A percentile compares a stretch with the other conserved stretches of the same genome.
phyloP scores from a whole-genome alignment of 192 early-diverging fungal genomes.

The Linnemannia hyalina region DNA sequence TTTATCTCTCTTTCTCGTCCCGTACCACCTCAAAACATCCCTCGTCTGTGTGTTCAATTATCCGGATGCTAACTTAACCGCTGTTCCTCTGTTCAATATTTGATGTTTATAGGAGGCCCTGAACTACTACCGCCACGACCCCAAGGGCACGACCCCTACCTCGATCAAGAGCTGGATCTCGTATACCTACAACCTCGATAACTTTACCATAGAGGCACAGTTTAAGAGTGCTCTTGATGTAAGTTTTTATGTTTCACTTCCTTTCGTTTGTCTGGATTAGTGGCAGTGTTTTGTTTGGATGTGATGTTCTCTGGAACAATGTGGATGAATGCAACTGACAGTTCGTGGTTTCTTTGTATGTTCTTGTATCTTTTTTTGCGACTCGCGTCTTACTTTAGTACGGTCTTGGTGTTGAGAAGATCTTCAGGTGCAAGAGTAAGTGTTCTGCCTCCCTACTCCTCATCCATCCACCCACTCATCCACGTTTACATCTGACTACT shows the following conservation, averaged over 20 bases:
- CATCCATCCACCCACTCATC: too few species aligned
- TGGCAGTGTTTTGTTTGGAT: neutral
- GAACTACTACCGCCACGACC: neutral
- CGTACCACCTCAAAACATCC: too few species aligned
- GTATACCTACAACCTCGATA: neutral
- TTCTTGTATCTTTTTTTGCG: neutral
- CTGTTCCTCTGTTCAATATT: neutral
- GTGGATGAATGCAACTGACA: neutral
- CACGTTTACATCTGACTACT: too few species aligned
- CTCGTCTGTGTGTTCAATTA: neutral
- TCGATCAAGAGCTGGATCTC: constrained; percentile 14
- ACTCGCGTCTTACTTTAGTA: neutral
- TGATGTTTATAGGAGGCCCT: neutral
- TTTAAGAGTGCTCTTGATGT: constrained; percentile 25
- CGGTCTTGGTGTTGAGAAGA: neutral
- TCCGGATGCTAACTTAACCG: too few species aligned
- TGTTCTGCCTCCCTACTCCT: too few species aligned
- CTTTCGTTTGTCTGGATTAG: neutral
- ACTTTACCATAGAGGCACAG: neutral
- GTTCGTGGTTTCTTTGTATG: neutral
- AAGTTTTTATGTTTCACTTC: neutral
- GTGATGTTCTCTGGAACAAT: neutral
- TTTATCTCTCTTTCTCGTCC: neutral
- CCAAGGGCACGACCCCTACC: neutral
- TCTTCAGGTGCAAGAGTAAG: neutral